Base-by-base conservation (phyloP, 208 protist genomes). In the Crithidia mellificae region DNA sequence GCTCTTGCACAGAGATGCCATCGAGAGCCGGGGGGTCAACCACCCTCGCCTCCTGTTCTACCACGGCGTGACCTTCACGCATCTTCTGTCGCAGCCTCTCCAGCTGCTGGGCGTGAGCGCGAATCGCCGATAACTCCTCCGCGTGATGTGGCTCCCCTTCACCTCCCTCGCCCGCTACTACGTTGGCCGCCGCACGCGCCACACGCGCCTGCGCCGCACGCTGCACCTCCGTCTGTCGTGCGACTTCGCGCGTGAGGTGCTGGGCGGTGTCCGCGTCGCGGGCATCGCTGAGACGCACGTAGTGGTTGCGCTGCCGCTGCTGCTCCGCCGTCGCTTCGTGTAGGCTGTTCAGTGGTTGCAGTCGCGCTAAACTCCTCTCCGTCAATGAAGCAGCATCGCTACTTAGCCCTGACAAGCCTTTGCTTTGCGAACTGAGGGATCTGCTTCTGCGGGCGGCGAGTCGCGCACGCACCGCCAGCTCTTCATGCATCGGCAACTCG, bases 401-500 rank as follows among this genome's bases (percentile, higher is more conserved):
- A n/a, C n/a, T n/a, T n/a, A n/a, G n/a, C n/a, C n/a, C n/a, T n/a
- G n/a, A n/a, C n/a, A 8, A 27, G 46, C 22, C 6, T 22, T 51
- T 17, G 4, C 46, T 22, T 27, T 20, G 46, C 20, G 41, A 27
- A 51, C n/a, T 51, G 20, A 5, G 20, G 8, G 17, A 12, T 0
- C 46, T 32, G 47, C 20, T 47, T 44, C 55, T 9, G 2, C 55
- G 57, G 3, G 43, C 57, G 0, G 57, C 57, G 19, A 63, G 41
- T 9, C 15, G n/a, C 24, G 32, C 50, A 12, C 63, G 62, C 49
- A 76, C 57, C 8, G 63, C 56, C 44, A 78, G 47, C 59, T 78
- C 59, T 38, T 62, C 72, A 27, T 62, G 36, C 72, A 68, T 68
- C 29, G 51, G 38, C 52, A 77, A 27, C 29, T 62, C 46, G 0